Percentiles rank a stretch among this genome's conserved stretches.
These are phyloP conservation scores for Chaetomium sp. DNA, from an alignment of 2,329 filamentous ascomycete species.

Conservation along the genomic window DNA sequence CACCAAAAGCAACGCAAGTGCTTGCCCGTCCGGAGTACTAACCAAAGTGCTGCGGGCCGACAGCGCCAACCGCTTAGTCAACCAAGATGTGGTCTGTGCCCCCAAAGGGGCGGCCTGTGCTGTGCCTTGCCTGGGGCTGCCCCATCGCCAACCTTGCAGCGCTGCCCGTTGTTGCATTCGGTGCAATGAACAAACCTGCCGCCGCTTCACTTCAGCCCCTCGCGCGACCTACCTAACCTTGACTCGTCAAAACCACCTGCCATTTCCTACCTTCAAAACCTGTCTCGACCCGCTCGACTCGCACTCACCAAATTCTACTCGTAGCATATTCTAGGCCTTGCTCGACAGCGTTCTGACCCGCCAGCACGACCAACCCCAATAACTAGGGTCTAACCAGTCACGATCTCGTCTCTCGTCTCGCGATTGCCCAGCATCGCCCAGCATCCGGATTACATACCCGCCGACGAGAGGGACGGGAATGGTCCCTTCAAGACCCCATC, in stretches of 20 bases:
- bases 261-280: background rate
- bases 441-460: conserved; percentile 2
- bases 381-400: background rate
- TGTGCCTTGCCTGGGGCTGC: conserved; percentile 11
- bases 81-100: conserved; percentile 18
- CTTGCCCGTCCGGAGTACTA: too few relatives aligned
- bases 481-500: conserved; percentile 25
- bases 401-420: conserved; percentile 4
- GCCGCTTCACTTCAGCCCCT: conserved; percentile 15
- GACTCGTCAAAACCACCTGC: background rate
- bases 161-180: background rate
- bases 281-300: background rate
- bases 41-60: background rate
- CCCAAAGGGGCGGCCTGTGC: background rate
- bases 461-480: conserved; percentile 27
- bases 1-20: background rate
- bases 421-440: conserved; percentile 14
- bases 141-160: conserved; percentile 18
- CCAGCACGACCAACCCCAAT: background rate
- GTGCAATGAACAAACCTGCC: conserved; percentile 24
- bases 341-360: background rate
- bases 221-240: background rate
- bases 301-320: background rate
- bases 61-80: conserved; percentile 25
- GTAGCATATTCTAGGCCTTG: background rate